Base-by-base conservation (phyloP, 1,284 basidiomycete genomes). In the Apiotrichum mycotoxinovorans region DNA sequence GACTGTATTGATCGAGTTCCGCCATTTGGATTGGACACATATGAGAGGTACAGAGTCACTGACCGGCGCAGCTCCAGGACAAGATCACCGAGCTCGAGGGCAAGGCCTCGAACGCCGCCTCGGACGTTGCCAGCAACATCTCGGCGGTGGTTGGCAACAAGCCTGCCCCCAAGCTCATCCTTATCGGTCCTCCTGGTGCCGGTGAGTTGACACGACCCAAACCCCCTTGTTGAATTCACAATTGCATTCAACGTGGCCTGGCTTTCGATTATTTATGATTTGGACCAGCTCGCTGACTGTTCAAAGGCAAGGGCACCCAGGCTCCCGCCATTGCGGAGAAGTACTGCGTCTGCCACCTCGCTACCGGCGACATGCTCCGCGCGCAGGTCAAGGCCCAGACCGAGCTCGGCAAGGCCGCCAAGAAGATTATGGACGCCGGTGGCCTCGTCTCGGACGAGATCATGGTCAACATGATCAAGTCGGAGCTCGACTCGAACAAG, bases 321-420 rank as follows among this genome's bases (percentile, higher is more conserved):
- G 95, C 93, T 1, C 95, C 96, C 25, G 85, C 84, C 76, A 95
- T 98, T 79, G 85, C 88, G 52, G 87, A 93, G 64, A 85, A 90
- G 74, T 98, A 89, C 83, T 92, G 91, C 75, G 86, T 98, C 52
- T 98, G 95, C 82, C 95, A 98, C 80, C 83, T 98, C 66, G 94
- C 95, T 33, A 98, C 95, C 30, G 95, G 95, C 38, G 95, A 98
- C 81, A 96, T 98, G 91, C 83, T 98, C 58, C 89, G 95, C 49
- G 91, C 94, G 64, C 93, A 98, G 78, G 93, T 98, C 58, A 70
- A 84, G 44, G 80, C 87, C 75, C 88, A 95, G 80, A 97, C 95
- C 7, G 80, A 85, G 41, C 84, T 98, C 49, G 95, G 95, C 62
- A 81, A 88, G 56, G 84, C 90, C 71, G 95, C 95, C 35, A 98